Percentiles rank a stretch among this genome's conserved stretches.
These are phyloP conservation scores for Daedalea quercina DNA, from an alignment of 768 basidiomycete species.

Conservation along the genomic window DNA sequence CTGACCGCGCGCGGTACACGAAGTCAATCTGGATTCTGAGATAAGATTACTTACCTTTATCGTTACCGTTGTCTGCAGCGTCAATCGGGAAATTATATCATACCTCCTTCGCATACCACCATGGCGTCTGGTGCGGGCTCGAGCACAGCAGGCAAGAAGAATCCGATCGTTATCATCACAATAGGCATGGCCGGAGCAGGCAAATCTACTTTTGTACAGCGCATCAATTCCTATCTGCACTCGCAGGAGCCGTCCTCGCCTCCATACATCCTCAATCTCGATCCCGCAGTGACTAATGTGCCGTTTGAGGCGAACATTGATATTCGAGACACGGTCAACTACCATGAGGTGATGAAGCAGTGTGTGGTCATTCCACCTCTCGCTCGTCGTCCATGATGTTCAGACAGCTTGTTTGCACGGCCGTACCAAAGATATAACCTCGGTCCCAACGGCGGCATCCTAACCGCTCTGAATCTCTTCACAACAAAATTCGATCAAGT, in stretches of 20 bases:
- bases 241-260: slow-evolving; percentile 53
- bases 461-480: slow-evolving; percentile 95
- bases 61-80: too few species aligned
- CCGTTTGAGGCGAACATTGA: slow-evolving; percentile 98
- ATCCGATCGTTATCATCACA: slow-evolving; percentile 80
- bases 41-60: too few species aligned
- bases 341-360: slow-evolving; percentile 99
- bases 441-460: slow-evolving; percentile 95
- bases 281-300: slow-evolving; percentile 88
- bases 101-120: background rate
- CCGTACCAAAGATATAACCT: slow-evolving; percentile 74
- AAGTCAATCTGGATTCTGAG: too few species aligned
- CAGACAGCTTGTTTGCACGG: background rate
- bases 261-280: slow-evolving; percentile 96
- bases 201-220: slow-evolving; percentile 95
- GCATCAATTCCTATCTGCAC: slow-evolving; percentile 90
- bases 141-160: slow-evolving; percentile 29
- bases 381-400: slow-evolving; percentile 7
- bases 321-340: slow-evolving; percentile 95
- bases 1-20: too few species aligned
- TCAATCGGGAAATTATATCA: background rate
- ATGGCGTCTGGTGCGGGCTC: slow-evolving; percentile 8
- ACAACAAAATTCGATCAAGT: slow-evolving; percentile 99
- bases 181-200: slow-evolving; percentile 98
- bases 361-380: slow-evolving; percentile 41